Percentiles rank a stretch among this genome's conserved stretches.
These are phyloP conservation scores for Nymphaea colorata DNA, from an alignment of 164 flowering plant genomes.

Conservation along the genomic window DNA sequence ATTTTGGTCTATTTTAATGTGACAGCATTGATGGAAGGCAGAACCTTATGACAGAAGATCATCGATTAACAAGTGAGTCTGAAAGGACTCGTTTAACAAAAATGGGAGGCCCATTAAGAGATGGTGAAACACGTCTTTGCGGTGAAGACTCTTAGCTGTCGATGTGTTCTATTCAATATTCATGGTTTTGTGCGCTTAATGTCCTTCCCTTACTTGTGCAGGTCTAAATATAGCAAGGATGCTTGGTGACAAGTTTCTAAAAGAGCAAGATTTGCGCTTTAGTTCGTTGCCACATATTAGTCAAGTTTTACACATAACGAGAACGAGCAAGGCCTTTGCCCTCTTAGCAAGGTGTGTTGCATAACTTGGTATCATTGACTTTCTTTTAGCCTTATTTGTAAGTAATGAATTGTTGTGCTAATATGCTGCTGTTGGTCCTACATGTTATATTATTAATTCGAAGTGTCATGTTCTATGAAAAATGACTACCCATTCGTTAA, in stretches of 20 bases:
- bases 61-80: conserved; percentile 54
- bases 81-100: conserved; percentile 61
- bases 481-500: too few relatives aligned
- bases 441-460: too few relatives aligned
- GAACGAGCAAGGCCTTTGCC: conserved; percentile 56
- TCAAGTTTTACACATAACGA: conserved; percentile 47
- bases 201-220: conserved; percentile 12
- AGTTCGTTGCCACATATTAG: conserved; percentile 86
- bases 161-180: not conserved
- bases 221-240: conserved; percentile 90
- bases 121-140: conserved; percentile 78
- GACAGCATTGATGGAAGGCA: conserved; percentile 64
- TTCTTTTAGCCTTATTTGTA: too few relatives aligned
- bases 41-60: conserved; percentile 89
- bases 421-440: too few relatives aligned
- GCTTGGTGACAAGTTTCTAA: conserved; percentile 95
- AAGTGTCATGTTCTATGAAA: too few relatives aligned
- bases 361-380: too few relatives aligned
- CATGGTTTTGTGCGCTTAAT: not conserved
- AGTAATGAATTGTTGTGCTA: too few relatives aligned
- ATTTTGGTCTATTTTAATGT: not conserved
- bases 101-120: conserved; percentile 63
- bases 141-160: conserved; percentile 28
- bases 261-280: conserved; percentile 85
- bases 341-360: conserved; percentile 66